phyloP scores from a whole-genome alignment of 768 basidiomycete genomes.

The Lyophyllum atratum region DNA sequence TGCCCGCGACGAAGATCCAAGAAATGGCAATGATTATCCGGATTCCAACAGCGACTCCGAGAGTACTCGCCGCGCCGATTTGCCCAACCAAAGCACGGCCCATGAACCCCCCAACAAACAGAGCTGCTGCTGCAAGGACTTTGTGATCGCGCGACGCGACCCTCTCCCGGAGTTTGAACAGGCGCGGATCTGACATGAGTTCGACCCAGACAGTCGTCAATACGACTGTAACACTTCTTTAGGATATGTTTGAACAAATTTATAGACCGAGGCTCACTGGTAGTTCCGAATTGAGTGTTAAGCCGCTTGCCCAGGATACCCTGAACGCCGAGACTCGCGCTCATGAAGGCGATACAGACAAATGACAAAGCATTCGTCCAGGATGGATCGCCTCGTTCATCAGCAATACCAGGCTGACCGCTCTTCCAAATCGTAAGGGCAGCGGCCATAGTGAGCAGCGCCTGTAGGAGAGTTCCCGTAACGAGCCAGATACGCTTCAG shows the following conservation, averaged over 20 bases:
- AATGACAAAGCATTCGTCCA: slow-evolving; percentile 73
- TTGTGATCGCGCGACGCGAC: slow-evolving; percentile 35
- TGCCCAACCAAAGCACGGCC: slow-evolving; percentile 59
- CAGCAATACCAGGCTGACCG: slow-evolving; percentile 54
- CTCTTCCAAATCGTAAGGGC: slow-evolving; percentile 75
- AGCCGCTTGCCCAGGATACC: slow-evolving; percentile 83
- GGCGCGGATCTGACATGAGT: slow-evolving; percentile 76
- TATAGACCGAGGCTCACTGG: slow-evolving; percentile 47
- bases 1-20: slow-evolving; percentile 67
- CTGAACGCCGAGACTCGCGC: slow-evolving; percentile 81
- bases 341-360: slow-evolving; percentile 77
- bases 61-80: slow-evolving; percentile 61
- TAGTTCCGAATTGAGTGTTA: slow-evolving; percentile 78
- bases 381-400: slow-evolving; percentile 57
- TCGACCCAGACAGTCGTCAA: slow-evolving; percentile 91
- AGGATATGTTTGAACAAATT: background rate
- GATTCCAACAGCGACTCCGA: slow-evolving; percentile 68
- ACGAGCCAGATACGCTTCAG: slow-evolving; percentile 78
- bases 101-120: slow-evolving; percentile 78
- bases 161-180: slow-evolving; percentile 57
- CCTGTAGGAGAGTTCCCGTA: slow-evolving; percentile 70
- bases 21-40: slow-evolving; percentile 59
- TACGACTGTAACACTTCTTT: slow-evolving; percentile 50
- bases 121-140: slow-evolving; percentile 34
- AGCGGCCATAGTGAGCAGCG: slow-evolving; percentile 72